Conservation (phyloP, 495 filamentous ascomycete species). For the Mycothermus thermophilus region DNA sequence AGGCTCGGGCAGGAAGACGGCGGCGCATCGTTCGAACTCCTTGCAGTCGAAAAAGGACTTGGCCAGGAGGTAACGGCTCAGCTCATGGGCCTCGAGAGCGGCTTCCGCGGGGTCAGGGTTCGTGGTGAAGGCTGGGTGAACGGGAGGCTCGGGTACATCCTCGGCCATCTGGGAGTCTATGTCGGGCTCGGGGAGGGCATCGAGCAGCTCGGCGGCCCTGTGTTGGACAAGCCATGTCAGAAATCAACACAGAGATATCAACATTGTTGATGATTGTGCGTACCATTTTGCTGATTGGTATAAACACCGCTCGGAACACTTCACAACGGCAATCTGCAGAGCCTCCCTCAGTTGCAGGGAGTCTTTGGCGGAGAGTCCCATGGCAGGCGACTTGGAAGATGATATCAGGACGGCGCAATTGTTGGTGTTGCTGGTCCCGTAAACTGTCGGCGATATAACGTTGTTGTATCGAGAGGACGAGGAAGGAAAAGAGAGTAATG, state of each 20-base stretch:
- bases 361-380: constrained; percentile 33
- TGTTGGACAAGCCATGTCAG: neutral
- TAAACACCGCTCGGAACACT: constrained; percentile 87
- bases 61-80: constrained; percentile 73
- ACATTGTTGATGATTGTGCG: no score
- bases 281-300: constrained; percentile 98
- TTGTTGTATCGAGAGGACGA: no score
- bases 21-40: constrained; percentile 87
- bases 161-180: constrained; percentile 21
- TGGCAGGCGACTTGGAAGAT: constrained; percentile 1
- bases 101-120: constrained; percentile 55
- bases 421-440: no score
- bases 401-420: neutral
- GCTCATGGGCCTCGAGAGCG: constrained; percentile 62
- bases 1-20: constrained; percentile 69
- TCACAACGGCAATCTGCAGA: constrained; percentile 70
- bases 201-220: constrained; percentile 91
- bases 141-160: no score
- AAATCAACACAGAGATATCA: no score
- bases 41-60: constrained; percentile 93
- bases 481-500: no score
- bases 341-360: constrained; percentile 39
- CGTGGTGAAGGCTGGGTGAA: constrained; percentile 33
- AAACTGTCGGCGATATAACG: no score
- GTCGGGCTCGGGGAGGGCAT: constrained; percentile 47